These are phyloP conservation scores for Nothophoma quercina DNA, from an alignment of 2,329 filamentous ascomycete genomes.

Conservation along the genomic window DNA sequence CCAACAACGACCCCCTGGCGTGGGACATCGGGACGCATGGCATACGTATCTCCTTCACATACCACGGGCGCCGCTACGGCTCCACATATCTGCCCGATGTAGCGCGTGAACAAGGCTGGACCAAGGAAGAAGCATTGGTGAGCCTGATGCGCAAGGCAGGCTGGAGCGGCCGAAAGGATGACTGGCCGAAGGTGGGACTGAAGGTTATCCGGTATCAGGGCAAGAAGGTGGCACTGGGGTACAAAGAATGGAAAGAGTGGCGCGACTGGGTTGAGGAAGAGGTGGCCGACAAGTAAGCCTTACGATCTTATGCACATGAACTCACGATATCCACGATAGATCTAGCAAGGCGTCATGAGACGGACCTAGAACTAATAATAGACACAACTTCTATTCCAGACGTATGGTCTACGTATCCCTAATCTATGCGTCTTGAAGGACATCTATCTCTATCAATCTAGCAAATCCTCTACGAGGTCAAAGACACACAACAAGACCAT, in stretches of 20 bases:
- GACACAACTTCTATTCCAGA: neutral
- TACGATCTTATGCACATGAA: too few species aligned
- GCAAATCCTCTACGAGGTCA: too few species aligned
- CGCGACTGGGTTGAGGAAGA: conserved; percentile 69
- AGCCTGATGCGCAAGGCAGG: conserved; percentile 95
- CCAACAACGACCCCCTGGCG: conserved; percentile 69
- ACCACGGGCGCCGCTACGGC: conserved; percentile 76
- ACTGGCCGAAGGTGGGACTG: conserved; percentile 81
- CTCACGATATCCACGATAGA: conserved; percentile 5
- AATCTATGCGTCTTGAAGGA: too few species aligned
- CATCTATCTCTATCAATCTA: neutral
- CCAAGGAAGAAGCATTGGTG: conserved; percentile 86
- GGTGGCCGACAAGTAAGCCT: conserved; percentile 6
- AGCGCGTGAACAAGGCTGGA: conserved; percentile 91
- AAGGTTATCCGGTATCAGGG: conserved; percentile 87
- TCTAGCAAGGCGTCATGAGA: neutral
- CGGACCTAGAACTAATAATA: conserved; percentile 6
- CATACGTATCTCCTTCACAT: conserved; percentile 82
- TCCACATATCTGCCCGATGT: conserved; percentile 94
- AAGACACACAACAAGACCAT: too few species aligned
- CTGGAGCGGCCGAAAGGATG: conserved; percentile 72
- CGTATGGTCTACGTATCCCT: too few species aligned
- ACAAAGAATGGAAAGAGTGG: conserved; percentile 81
- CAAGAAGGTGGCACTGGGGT: conserved; percentile 74
- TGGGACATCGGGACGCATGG: conserved; percentile 90